Percentiles rank a stretch among this genome's conserved stretches.
phyloP scores from a whole-genome alignment of 228 moss, liverwort and hornwort species.

The Sphagnum fallax region DNA sequence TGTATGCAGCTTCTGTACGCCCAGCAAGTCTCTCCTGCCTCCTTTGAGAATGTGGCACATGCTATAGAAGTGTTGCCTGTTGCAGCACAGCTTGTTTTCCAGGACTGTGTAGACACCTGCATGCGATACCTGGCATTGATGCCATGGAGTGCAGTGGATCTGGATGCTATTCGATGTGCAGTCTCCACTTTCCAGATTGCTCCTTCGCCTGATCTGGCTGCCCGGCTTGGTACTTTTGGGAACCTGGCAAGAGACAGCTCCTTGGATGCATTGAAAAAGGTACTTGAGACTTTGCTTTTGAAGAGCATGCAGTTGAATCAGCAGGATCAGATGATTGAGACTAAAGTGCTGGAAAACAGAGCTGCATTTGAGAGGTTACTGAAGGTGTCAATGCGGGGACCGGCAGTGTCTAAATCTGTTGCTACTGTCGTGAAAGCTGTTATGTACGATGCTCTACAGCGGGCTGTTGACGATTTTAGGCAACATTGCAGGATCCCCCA shows the following conservation, averaged over 20 bases:
- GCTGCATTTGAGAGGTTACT: slow-evolving; percentile 36
- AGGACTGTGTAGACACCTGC: slow-evolving; percentile 45
- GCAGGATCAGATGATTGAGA: slow-evolving; percentile 28
- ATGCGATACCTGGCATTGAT: slow-evolving; percentile 52
- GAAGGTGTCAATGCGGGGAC: slow-evolving; percentile 36
- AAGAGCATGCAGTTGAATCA: slow-evolving; percentile 46
- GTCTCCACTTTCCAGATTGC: slow-evolving; percentile 41
- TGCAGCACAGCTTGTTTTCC: slow-evolving; percentile 40
- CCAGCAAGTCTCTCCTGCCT: slow-evolving; percentile 31
- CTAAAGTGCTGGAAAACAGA: slow-evolving; percentile 47
- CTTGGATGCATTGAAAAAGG: slow-evolving; percentile 33
- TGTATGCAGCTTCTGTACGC: slow-evolving; percentile 42
- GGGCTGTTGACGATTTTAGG: slow-evolving; percentile 39
- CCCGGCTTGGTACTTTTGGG: slow-evolving; percentile 42
- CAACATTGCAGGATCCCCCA: slow-evolving; percentile 18
- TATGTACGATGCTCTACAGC: slow-evolving; percentile 39
- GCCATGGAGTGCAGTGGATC: slow-evolving; percentile 34
- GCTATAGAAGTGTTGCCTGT: slow-evolving; percentile 46
- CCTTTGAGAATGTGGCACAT: slow-evolving; percentile 42
- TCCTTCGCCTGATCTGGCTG: slow-evolving; percentile 37
- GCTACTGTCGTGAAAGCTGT: slow-evolving; percentile 35
- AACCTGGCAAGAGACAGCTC: slow-evolving; percentile 38
- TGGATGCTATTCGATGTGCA: slow-evolving; percentile 30
- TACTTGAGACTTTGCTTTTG: slow-evolving; percentile 29
- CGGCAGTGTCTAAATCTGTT: slow-evolving; percentile 36